A percentile compares a stretch with the other conserved stretches of the same genome.
Conservation (phyloP, 495 filamentous ascomycete genomes). For the Trichocladium antarcticum region DNA sequence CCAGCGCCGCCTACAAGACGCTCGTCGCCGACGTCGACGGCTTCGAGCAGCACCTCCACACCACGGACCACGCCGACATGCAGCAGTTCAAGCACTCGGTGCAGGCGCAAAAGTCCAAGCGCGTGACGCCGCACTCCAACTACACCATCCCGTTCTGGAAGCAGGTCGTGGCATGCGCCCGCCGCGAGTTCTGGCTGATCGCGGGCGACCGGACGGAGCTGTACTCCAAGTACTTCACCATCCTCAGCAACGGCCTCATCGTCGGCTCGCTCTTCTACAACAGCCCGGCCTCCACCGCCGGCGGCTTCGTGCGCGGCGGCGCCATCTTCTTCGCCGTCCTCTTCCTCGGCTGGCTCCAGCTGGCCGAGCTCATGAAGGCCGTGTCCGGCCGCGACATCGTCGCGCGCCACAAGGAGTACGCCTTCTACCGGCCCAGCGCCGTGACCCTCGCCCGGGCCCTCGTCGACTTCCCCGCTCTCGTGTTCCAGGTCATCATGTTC, state of each 20-base stretch:
- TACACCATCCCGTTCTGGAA: slow-evolving; percentile 48
- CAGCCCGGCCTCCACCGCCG: slow-evolving; percentile 45
- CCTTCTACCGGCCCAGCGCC: slow-evolving; percentile 73
- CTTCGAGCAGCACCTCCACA: slow-evolving; percentile 33
- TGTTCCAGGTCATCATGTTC: slow-evolving; percentile 61
- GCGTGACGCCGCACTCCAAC: slow-evolving; percentile 34
- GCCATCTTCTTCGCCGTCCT: slow-evolving; percentile 61
- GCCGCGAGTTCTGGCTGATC: slow-evolving; percentile 46
- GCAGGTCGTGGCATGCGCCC: slow-evolving; percentile 47
- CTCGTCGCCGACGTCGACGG: slow-evolving; percentile 41
- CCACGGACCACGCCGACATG: slow-evolving; percentile 27
- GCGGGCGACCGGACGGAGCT: slow-evolving; percentile 52
- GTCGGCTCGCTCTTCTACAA: slow-evolving; percentile 69
- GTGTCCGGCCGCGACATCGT: slow-evolving; percentile 64
- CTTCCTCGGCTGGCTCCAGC: slow-evolving; percentile 69
- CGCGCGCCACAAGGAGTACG: slow-evolving; percentile 73
- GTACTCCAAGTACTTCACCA: slow-evolving; percentile 45
- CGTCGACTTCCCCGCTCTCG: slow-evolving; percentile 61
- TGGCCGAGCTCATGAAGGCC: slow-evolving; percentile 62
- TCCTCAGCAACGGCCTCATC: slow-evolving; percentile 60
- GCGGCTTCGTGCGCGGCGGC: slow-evolving; percentile 46
- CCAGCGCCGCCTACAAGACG: slow-evolving; percentile 39
- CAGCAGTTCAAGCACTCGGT: slow-evolving; percentile 40
- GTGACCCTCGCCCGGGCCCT: slow-evolving; percentile 67
- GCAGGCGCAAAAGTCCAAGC: slow-evolving; percentile 32